Evolutionary conservation across 176 grass and related monocot genomes (phyloP), one percentile per base, ranked within the genome.

Genomic region (Phyllostachys edulis): DNA sequence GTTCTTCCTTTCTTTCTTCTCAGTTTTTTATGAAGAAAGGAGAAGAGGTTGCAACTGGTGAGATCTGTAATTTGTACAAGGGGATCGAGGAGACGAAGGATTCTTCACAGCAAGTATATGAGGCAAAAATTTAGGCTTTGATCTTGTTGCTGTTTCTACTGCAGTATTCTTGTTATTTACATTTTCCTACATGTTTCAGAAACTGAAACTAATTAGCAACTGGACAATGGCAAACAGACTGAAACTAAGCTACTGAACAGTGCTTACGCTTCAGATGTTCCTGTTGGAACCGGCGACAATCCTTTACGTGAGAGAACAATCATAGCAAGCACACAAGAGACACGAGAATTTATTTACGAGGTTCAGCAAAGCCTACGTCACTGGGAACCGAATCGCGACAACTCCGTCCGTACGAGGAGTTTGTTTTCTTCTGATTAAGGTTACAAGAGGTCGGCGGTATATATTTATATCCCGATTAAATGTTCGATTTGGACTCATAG

Each of bases 1-100:
- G 65, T 82, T 88, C 76, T 71, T 57, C 75, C 73, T 75, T 82
- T 78, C 87, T 87, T 87, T 89, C 83, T 87, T 92, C 83, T 64
- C 3, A 75, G 14, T 91, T 89, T 86, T 88, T 57, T 64, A 77
- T 39, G 77, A 79, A 89, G 87, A 83, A 85, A 92, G 82, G 78
- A 78, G 86, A 82, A 79, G 86, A 17, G 78, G 86, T 85, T 84
- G 61, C 71, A 78, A 17, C 23, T 67, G 50, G 41, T 8, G 17
- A 63, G 77, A 67, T 84, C 65, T 91, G 77, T 88, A 82, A 81
- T 85, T 84, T 81, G 78, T 91, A 78, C 26, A 56, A 82, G 40
- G 17, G 47, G 77, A 63, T 24, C 57, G n/a, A 74, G 79, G 75
- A 83, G 67, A 77, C 63, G 65, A 56, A 76, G 38, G 75, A 79